Evolutionary conservation across 768 basidiomycete genomes (phyloP), one percentile per base, ranked within the genome.

Genomic region (Lentinula edodes): DNA sequence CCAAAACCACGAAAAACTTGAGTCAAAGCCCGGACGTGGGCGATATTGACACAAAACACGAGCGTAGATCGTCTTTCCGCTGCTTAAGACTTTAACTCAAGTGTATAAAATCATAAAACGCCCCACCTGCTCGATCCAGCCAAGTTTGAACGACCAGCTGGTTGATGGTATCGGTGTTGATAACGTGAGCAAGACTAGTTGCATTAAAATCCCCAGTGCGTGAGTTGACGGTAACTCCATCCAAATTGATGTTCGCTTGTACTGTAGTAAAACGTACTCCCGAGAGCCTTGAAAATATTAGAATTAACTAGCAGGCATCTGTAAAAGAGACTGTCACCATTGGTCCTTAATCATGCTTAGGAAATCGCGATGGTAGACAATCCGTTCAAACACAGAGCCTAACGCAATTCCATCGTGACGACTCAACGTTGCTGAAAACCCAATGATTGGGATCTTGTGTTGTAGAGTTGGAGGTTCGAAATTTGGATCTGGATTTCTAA

Each of bases 371-470:
- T 98, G 95, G 70, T 93, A 98, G 0, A 97, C 95, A 58, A 98
- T 95, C 53, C 81, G 80, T 68, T 97, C 85, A 67, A 96, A 98
- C 1, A 97, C 88, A 2, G 89, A 87, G 6, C 92, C 88, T 3
- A 98, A 82, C 1, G 94, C 91, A 2, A 95, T 77, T 5, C 93
- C 91, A 66, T 98, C 96, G 65, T 95, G 91, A 34, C 96, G 83
- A 65, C 86, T 88, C 75, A 97, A 97, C 0, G 96, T 98, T 1
- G 96, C 96, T 58, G 93, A 94, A 70, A 98, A 97, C 0, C 95
- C 96, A 50, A 98, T 80, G 55, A 97, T 86, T 2, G 95, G 93
- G 32, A 95, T 83, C 46, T 76, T 75, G 67, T 85, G 77, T 12
- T 71, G 69, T 42, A 75, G 71, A 48, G 61, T 61, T 28, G 76